A percentile compares a stretch with the other conserved stretches of the same genome.
Evolutionary conservation across 139 green algal genomes (phyloP).

Genomic region (Micractinium conductrix): DNA sequence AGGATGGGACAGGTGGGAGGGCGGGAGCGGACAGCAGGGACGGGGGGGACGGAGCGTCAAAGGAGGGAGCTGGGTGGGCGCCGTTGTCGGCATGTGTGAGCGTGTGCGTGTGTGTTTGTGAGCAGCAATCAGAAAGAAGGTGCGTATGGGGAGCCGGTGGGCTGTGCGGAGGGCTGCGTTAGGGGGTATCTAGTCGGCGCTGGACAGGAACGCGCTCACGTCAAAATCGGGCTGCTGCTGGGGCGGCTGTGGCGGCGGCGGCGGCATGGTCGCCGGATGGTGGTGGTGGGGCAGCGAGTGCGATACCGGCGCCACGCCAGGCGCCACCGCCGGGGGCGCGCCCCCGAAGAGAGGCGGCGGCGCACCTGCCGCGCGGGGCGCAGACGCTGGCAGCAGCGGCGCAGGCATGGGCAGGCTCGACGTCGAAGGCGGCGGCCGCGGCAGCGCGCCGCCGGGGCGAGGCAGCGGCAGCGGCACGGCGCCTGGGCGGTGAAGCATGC

Average conservation of each 20-base stretch:
- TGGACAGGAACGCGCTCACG: constrained; percentile 11
- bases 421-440: too few species aligned
- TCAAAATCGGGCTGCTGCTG: constrained; percentile 19
- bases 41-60: too few species aligned
- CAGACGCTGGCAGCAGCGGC: background rate
- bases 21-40: too few species aligned
- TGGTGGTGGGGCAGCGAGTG: constrained; percentile 6
- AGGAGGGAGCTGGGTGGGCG: too few species aligned
- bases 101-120: too few species aligned
- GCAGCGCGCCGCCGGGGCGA: background rate
- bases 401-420: background rate
- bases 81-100: too few species aligned
- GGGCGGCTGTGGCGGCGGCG: background rate
- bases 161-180: too few species aligned
- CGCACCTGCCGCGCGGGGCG: background rate
- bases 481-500: background rate
- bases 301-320: background rate
- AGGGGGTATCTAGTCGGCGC: constrained; percentile 3
- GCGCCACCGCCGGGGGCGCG: constrained; percentile 3
- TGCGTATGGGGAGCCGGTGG: too few species aligned
- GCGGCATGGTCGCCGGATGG: too few species aligned
- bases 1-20: too few species aligned
- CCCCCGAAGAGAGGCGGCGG: constrained; percentile 28
- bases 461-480: background rate
- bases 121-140: too few species aligned